Evolutionary conservation across 208 protist species (phyloP), one percentile per base, ranked within the genome.

Genomic region (Acanthamoeba healyi): DNA sequence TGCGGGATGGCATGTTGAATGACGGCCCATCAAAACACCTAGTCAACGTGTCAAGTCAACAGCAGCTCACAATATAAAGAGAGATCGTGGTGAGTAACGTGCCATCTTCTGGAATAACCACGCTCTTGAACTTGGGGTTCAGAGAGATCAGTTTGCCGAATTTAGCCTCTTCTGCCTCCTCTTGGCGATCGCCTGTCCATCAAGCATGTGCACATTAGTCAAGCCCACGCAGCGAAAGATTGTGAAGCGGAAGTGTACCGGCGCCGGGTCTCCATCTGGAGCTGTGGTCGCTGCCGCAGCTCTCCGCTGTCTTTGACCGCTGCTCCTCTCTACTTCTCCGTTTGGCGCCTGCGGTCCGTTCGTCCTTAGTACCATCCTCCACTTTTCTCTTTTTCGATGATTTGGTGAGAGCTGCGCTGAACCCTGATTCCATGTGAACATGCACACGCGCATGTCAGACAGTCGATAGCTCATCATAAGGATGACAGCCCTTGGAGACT

Each of bases 21-120:
- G 74, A 6, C 74, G 74, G 14, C 74, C 74, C 42, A 86, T 86
- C 38, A 32, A 29, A 7, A 86, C 7, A 74, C 65, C 65, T 74
- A 12, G n/a, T n/a, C n/a, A 9, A 7, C 58, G n/a, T 54, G 49
- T 15, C 15, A 26, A 6, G 15, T 22, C 24, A 67, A 67, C 15
- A 67, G 6, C 15, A 67, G n/a, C 24, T 67, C 63, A 72, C 7
- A 32, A 2, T 26, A 1, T 29, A 29, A 22, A 14, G 6, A 17
- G 63, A 74, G 36, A 74, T 6, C 26, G 17, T n/a, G n/a, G 9
- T 10, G 29, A 2, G 2, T 7, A 29, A 38, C 65, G 36, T 44
- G 51, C 72, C 72, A 10, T 2, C 7, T 82, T 51, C 72, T 22
- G 72, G 34, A 38, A 82, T 82, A 29, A 29, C 40, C 38, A 82